Conservation (phyloP, 371 early-diverging fungal genomes). For the Apophysomyces sp. region DNA sequence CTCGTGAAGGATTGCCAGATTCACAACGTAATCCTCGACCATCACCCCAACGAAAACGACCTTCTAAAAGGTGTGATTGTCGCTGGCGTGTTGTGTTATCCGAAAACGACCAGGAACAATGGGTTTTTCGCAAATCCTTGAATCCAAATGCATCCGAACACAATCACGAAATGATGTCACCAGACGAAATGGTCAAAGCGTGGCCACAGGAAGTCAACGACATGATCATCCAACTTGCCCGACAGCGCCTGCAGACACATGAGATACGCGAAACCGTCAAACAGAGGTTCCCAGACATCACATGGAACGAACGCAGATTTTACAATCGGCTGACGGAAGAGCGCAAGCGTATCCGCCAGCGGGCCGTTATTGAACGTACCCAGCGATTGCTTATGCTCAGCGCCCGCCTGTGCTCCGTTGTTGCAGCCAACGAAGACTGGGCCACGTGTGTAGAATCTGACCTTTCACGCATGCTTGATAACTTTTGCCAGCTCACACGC, state of each 20-base stretch:
- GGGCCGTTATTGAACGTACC: conserved; percentile 33
- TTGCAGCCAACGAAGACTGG: conserved; percentile 40
- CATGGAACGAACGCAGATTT: conserved; percentile 62
- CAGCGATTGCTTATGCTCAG: conserved; percentile 28
- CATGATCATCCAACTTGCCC: conserved; percentile 3
- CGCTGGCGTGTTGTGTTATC: conserved; percentile 65
- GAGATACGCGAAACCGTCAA: conserved; percentile 15
- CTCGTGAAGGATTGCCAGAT: conserved; percentile 63
- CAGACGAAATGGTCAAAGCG: conserved; percentile 58
- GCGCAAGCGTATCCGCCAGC: conserved; percentile 43
- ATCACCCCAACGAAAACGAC: conserved; percentile 55
- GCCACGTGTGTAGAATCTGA: conserved; percentile 29
- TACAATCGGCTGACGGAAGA: conserved; percentile 62
- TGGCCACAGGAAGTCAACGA: conserved; percentile 24
- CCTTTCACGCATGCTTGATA: conserved; percentile 30
- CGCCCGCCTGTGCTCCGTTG: conserved; percentile 35
- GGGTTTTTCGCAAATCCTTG: conserved; percentile 60
- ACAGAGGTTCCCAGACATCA: conserved; percentile 53
- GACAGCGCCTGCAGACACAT: conserved; percentile 7
- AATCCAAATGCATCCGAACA: conserved; percentile 59
- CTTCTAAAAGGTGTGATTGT: conserved; percentile 62
- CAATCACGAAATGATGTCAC: conserved; percentile 58
- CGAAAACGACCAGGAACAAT: conserved; percentile 51
- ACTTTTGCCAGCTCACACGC: conserved; percentile 26
- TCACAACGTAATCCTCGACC: conserved; percentile 58